Percentiles rank a stretch among this genome's conserved stretches.
These are phyloP conservation scores for Globisporangium recalcitrans DNA, from an alignment of 352 stramenopile species.

Conservation along the genomic window DNA sequence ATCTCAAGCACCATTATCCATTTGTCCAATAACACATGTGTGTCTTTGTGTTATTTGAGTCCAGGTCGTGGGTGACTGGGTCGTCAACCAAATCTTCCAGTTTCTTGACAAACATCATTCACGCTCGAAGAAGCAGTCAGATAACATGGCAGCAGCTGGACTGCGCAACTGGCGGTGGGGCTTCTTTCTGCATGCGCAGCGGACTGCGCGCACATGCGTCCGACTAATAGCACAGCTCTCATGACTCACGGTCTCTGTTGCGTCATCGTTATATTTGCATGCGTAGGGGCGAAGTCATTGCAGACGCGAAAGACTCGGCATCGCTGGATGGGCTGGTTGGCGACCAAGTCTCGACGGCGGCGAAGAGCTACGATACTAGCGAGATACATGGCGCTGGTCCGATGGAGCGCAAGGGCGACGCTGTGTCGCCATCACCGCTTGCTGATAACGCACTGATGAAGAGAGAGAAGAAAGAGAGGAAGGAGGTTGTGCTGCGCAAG, in stretches of 20 bases:
- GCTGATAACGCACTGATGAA: slow-evolving; percentile 9
- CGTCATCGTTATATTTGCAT: not conserved
- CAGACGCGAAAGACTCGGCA: not conserved
- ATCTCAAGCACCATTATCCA: no score
- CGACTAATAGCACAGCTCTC: not conserved
- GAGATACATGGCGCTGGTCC: no score
- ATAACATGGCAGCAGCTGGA: no score
- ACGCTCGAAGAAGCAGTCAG: no score
- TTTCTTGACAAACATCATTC: no score
- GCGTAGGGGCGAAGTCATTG: slow-evolving; percentile 26
- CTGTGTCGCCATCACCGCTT: not conserved
- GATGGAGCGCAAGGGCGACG: not conserved
- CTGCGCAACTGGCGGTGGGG: slow-evolving; percentile 33
- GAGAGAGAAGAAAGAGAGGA: slow-evolving; percentile 22
- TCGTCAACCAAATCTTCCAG: no score
- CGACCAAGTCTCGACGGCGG: not conserved
- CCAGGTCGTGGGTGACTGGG: no score
- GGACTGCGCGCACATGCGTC: not conserved
- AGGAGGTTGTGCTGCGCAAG: slow-evolving; percentile 30
- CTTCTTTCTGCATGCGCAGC: not conserved
- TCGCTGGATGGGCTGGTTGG: not conserved
- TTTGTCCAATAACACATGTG: no score
- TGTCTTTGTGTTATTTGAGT: no score
- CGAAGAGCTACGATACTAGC: not conserved
- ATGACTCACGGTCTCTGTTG: not conserved